Conservation (phyloP, 2,329 filamentous ascomycete species). For the Daldinia eschscholtzii region DNA sequence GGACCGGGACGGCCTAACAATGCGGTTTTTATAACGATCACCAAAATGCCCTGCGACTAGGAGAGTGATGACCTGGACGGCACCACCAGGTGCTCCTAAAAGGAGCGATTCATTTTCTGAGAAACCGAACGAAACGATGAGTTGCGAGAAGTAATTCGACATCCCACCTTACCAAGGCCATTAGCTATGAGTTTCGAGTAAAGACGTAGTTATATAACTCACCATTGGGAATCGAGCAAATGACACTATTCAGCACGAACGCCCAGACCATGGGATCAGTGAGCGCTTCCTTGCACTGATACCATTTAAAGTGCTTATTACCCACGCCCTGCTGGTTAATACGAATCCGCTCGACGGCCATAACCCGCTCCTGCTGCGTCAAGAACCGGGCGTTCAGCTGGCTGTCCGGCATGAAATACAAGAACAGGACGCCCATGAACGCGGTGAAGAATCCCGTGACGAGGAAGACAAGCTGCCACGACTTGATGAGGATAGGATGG, state of each 20-base stretch:
- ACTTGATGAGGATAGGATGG: constrained; percentile 61
- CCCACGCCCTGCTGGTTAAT: constrained; percentile 76
- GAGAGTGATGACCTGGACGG: constrained; percentile 71
- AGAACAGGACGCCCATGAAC: constrained; percentile 61
- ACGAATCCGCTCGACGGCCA: constrained; percentile 66
- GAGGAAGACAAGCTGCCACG: constrained; percentile 75
- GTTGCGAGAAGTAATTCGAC: constrained; percentile 57
- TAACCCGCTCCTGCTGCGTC: constrained; percentile 69
- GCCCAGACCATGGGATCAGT: constrained; percentile 56
- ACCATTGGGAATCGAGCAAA: constrained; percentile 57
- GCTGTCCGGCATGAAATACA: constrained; percentile 62
- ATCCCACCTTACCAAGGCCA: constrained; percentile 45
- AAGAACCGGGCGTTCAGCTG: constrained; percentile 60
- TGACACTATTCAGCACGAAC: constrained; percentile 53
- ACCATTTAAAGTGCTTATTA: constrained; percentile 75
- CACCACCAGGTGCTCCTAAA: constrained; percentile 74
- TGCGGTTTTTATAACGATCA: constrained; percentile 67
- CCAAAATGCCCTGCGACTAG: constrained; percentile 64
- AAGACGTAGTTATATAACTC: constrained; percentile 12
- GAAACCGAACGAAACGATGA: constrained; percentile 71
- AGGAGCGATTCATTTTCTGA: constrained; percentile 72
- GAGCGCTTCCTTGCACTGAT: constrained; percentile 65
- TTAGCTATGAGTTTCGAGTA: neutral
- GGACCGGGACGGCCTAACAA: constrained; percentile 52
- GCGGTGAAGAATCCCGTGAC: constrained; percentile 66